phyloP scores from a whole-genome alignment of 352 stramenopile genomes.

The Phytophthora multivora region DNA sequence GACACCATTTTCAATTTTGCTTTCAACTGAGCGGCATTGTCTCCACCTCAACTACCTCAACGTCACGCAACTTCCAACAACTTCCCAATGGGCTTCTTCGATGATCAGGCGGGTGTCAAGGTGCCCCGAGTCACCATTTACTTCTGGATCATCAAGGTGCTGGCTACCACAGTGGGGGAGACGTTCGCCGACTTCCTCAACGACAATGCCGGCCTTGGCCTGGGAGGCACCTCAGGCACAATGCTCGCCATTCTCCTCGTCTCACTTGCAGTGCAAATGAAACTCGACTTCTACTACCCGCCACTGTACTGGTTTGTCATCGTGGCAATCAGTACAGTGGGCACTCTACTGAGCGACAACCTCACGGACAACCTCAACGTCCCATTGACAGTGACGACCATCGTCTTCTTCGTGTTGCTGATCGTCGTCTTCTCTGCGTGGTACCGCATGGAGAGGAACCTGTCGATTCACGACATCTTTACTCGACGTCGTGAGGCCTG shows the following conservation, averaged over 20 bases:
- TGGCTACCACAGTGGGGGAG: constrained; percentile 31
- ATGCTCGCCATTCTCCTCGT: constrained; percentile 23
- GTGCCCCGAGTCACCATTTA: constrained; percentile 25
- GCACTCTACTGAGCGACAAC: constrained; percentile 31
- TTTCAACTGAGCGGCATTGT: not conserved
- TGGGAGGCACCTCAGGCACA: constrained; percentile 19
- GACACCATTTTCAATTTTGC: not conserved
- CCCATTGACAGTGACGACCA: constrained; percentile 13
- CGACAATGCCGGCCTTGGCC: constrained; percentile 15
- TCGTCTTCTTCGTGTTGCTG: constrained; percentile 26
- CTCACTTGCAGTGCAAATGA: constrained; percentile 13
- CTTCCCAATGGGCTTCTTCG: constrained; percentile 18
- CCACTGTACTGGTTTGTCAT: constrained; percentile 37
- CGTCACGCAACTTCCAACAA: constrained; percentile 47
- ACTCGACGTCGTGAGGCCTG: constrained; percentile 19
- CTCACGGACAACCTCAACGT: constrained; percentile 32
- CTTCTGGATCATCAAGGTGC: constrained; percentile 38
- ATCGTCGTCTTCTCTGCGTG: constrained; percentile 16
- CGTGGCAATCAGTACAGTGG: constrained; percentile 32
- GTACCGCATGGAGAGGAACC: constrained; percentile 17
- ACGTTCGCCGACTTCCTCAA: constrained; percentile 36
- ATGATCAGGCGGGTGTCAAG: constrained; percentile 23
- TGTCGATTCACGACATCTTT: constrained; percentile 29
- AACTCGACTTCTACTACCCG: constrained; percentile 22
- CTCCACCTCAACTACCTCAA: constrained; percentile 36